A percentile compares a stretch with the other conserved stretches of the same genome.
Evolutionary conservation across 441 rosid species (phyloP).

Genomic region (Adansonia rubrostipa): DNA sequence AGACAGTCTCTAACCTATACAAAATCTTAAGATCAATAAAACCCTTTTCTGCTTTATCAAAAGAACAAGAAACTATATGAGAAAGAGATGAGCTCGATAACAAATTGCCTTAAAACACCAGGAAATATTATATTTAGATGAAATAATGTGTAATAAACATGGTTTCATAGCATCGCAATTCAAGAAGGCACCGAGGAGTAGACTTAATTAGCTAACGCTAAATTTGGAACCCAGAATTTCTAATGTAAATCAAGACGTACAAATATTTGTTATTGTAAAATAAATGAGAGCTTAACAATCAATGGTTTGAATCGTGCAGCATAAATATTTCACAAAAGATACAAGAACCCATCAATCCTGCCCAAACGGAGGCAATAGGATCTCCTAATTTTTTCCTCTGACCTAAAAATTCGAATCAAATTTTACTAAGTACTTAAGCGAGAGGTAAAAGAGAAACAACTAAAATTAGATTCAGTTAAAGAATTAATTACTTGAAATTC

Average conservation of each 20-base stretch:
- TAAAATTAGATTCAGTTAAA: background rate
- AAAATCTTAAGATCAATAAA: background rate
- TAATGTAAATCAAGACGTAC: background rate
- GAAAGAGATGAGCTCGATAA: background rate
- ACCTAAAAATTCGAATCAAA: conserved; percentile 40
- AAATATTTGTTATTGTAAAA: background rate
- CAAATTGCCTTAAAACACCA: background rate
- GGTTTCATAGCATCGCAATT: background rate
- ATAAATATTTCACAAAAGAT: background rate
- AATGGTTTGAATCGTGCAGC: background rate
- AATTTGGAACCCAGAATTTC: background rate
- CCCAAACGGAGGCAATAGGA: conserved; percentile 90
- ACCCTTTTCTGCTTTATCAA: background rate
- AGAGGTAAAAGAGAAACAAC: background rate
- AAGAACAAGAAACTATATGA: background rate
- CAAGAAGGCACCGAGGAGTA: background rate
- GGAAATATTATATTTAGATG: background rate
- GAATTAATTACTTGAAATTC: conserved; percentile 62
- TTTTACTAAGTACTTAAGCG: background rate
- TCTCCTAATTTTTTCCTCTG: conserved; percentile 70
- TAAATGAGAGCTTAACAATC: background rate
- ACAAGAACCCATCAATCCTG: conserved; percentile 75
- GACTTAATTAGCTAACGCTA: background rate
- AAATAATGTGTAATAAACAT: background rate
- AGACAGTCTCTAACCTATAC: conserved; percentile 80